Percentiles rank a stretch among this genome's conserved stretches.
These are phyloP conservation scores for Hibiscus syriacus DNA, from an alignment of 345 rosid species.

Conservation along the genomic window DNA sequence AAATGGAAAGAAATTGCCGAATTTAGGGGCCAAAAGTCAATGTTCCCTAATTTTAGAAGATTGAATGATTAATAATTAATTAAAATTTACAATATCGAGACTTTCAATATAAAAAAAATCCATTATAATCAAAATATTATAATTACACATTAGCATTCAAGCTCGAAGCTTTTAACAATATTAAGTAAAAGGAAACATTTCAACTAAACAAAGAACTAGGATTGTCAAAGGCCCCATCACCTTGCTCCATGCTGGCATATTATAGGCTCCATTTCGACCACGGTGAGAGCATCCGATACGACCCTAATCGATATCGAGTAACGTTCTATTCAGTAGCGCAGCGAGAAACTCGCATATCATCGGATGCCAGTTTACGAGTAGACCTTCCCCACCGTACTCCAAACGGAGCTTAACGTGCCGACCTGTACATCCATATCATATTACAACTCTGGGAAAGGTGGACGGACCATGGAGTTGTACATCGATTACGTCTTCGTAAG, in stretches of 20 bases:
- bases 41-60: no score
- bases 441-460: conserved; percentile 22
- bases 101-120: no score
- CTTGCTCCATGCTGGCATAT: neutral
- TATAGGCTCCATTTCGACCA: neutral
- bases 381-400: neutral
- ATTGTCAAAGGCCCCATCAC: neutral
- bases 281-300: neutral
- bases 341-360: neutral
- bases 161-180: neutral
- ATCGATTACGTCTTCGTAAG: conserved; percentile 13
- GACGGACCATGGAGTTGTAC: conserved; percentile 16
- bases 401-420: conserved; percentile 10
- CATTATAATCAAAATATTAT: neutral
- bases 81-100: no score
- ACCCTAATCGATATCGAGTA: neutral
- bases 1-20: no score
- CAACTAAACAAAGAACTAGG: neutral
- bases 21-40: no score
- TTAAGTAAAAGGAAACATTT: neutral
- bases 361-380: neutral
- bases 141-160: neutral
- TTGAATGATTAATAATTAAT: no score
- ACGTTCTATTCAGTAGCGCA: neutral
- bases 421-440: conserved; percentile 37